Percentiles rank a stretch among this genome's conserved stretches.
Evolutionary conservation across 1,284 basidiomycete species (phyloP).

Genomic region (Chalciporus piperatoides): DNA sequence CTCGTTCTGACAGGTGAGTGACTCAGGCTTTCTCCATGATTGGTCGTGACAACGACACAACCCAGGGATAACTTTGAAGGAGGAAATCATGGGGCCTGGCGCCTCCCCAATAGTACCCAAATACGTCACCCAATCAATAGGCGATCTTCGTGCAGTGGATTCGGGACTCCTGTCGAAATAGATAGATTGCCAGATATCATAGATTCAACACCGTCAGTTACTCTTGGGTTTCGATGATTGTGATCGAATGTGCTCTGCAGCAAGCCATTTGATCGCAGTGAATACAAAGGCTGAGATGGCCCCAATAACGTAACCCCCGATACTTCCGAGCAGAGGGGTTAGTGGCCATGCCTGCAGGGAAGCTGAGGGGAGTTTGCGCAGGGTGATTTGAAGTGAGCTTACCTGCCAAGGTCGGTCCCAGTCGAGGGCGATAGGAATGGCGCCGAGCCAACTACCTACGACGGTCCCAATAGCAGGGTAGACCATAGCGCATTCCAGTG

Average conservation of each 20-base stretch:
- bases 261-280: constrained; percentile 44
- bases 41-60: constrained; percentile 6
- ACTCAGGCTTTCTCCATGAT: constrained; percentile 6
- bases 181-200: constrained; percentile 6
- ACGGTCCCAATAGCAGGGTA: constrained; percentile 75
- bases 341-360: constrained; percentile 71
- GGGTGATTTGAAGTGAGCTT: constrained; percentile 22
- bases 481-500: constrained; percentile 74
- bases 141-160: constrained; percentile 54
- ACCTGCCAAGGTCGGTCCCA: constrained; percentile 98
- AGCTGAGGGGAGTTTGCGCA: neutral
- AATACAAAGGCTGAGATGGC: constrained; percentile 54
- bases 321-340: constrained; percentile 64
- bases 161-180: constrained; percentile 10
- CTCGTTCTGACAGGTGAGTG: constrained; percentile 89
- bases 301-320: constrained; percentile 65
- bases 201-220: constrained; percentile 9
- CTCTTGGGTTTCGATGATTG: constrained; percentile 20
- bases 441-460: constrained; percentile 76
- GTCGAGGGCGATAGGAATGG: constrained; percentile 82
- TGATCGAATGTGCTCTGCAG: constrained; percentile 33
- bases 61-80: constrained; percentile 68
- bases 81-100: constrained; percentile 69
- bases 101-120: constrained; percentile 73
- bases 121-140: constrained; percentile 76